phyloP scores from a whole-genome alignment of 2,329 filamentous ascomycete species.

The Colletotrichum chlorophyti region DNA sequence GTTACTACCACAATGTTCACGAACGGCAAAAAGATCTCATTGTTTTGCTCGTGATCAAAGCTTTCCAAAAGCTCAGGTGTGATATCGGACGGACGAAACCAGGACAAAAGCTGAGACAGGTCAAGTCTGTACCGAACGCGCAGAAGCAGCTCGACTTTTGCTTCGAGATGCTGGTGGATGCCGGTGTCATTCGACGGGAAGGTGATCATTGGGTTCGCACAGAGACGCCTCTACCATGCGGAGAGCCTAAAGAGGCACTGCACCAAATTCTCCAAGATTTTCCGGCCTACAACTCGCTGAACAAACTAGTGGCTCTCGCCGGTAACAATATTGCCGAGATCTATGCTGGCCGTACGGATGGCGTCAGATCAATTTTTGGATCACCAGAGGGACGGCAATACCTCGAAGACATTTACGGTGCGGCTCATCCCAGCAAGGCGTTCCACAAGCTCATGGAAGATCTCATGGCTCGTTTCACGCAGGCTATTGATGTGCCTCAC shows the following conservation, averaged over 20 bases:
- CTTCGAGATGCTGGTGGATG: not conserved
- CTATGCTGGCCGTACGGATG: slow-evolving; percentile 2
- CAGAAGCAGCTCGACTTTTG: slow-evolving; percentile 19
- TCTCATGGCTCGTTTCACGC: not conserved
- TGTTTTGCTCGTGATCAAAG: not conserved
- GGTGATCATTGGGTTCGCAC: not conserved
- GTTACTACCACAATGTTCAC: slow-evolving; percentile 11
- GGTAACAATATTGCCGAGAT: slow-evolving; percentile 6
- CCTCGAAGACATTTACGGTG: slow-evolving; percentile 15
- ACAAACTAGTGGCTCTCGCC: slow-evolving; percentile 3
- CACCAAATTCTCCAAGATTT: not conserved
- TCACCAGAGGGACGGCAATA: slow-evolving; percentile 11
- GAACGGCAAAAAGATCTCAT: not conserved
- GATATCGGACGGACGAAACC: slow-evolving; percentile 3
- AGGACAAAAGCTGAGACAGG: not conserved
- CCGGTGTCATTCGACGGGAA: not conserved
- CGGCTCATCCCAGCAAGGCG: slow-evolving; percentile 13
- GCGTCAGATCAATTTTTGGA: slow-evolving; percentile 11
- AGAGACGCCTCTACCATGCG: not conserved
- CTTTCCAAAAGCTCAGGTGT: slow-evolving; percentile 14
- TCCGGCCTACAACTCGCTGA: not conserved
- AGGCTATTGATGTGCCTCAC: not conserved
- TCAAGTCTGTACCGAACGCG: not conserved
- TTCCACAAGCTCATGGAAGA: slow-evolving; percentile 18
- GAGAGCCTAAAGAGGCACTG: not conserved